phyloP scores from a whole-genome alignment of 2,329 filamentous ascomycete genomes.

The Paecilomyces formosus region DNA sequence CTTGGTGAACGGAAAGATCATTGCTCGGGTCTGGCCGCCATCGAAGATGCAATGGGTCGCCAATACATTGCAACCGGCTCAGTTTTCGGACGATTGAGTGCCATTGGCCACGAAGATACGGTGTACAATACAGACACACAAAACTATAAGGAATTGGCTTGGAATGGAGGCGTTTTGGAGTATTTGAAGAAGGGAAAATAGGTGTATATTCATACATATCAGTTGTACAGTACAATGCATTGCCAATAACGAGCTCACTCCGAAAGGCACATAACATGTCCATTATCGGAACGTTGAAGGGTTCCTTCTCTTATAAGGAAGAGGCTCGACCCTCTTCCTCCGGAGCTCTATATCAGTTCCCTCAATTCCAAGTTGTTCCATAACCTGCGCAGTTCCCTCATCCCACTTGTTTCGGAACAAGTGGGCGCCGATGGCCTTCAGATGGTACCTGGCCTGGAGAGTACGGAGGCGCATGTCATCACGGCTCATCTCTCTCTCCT shows the following conservation, averaged over 20 bases:
- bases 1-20: slow-evolving; percentile 74
- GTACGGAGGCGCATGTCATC: slow-evolving; percentile 68
- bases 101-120: not conserved
- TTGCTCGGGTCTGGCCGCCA: slow-evolving; percentile 43
- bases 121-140: not conserved
- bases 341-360: slow-evolving; percentile 81
- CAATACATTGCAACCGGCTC: slow-evolving; percentile 29
- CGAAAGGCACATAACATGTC: slow-evolving; percentile 3
- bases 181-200: slow-evolving; percentile 6
- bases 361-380: slow-evolving; percentile 67
- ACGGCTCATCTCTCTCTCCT: slow-evolving; percentile 44
- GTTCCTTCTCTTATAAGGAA: slow-evolving; percentile 57
- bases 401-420: slow-evolving; percentile 90
- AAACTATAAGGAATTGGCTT: not conserved
- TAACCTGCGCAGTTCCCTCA: slow-evolving; percentile 76
- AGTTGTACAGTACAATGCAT: slow-evolving; percentile 33
- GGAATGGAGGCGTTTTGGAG: not conserved
- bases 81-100: slow-evolving; percentile 12
- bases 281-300: slow-evolving; percentile 37
- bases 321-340: slow-evolving; percentile 63
- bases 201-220: slow-evolving; percentile 36
- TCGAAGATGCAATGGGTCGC: slow-evolving; percentile 27
- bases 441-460: slow-evolving; percentile 61
- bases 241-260: slow-evolving; percentile 9
- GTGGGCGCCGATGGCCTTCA: slow-evolving; percentile 71